Evolutionary conservation across 2,329 filamentous ascomycete genomes (phyloP), one percentile per base, ranked within the genome.

Genomic region (Pseudocercospora musae): DNA sequence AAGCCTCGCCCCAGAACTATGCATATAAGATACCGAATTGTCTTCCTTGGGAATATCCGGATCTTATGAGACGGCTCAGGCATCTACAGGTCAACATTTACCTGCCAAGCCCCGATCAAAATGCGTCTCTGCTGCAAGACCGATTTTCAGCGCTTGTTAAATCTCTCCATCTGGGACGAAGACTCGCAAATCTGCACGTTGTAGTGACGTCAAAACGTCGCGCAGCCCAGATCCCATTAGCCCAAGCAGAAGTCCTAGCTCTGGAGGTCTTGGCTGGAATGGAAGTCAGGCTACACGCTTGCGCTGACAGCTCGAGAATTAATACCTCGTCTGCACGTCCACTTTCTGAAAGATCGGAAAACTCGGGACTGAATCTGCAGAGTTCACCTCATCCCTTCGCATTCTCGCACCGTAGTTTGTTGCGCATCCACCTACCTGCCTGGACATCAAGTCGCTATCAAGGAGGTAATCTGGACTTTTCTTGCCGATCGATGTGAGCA

Each of bases 41-140:
- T 21, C 56, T 70, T 7, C 69, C 69, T 2, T 71, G 68, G 68
- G 53, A 64, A n/a, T 70, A 68, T 15, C 65, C 66, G 1, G 18
- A 52, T n/a, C 54, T 67, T 33, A 21, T 65, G 46, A 15, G 58
- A 25, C 62, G 66, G n/a, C 53, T 71, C 1, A 29, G 68, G 8
- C 61, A 57, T 62, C 49, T 70, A 2, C 60, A 66, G 8, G 50
- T 71, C 11, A 69, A 70, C 25, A 48, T 71, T 5, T 67, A 66
- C 29, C 20, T 68, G 7, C 69, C 68, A 1, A 57, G 23, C 3
- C 20, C 59, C 1, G 62, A 66, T 8, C 46, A 57, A 2, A 57
- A 64, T 23, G 9, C 57, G 9, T n/a, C 40, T 3, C 21, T 58
- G 1, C 58, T 63, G 15, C 49, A 65, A 42, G 10, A 42, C 8